Percentiles rank a stretch among this genome's conserved stretches.
These are phyloP conservation scores for Eucalyptus albens DNA, from an alignment of 345 rosid genomes.

Conservation along the genomic window DNA sequence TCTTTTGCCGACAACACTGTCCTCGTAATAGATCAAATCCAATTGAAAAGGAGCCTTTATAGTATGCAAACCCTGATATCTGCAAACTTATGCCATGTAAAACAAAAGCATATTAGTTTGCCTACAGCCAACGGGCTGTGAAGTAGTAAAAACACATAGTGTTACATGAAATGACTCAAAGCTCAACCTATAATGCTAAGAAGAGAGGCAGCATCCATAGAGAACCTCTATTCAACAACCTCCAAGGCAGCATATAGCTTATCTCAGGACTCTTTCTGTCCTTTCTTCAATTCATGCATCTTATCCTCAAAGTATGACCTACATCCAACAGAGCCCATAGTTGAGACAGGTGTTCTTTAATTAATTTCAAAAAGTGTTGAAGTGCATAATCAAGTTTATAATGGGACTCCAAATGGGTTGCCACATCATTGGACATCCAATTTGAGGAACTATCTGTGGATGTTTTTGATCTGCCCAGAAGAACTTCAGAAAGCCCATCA, in stretches of 20 bases:
- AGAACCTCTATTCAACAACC: constrained; percentile 42
- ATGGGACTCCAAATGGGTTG: constrained; percentile 38
- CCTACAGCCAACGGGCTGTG: neutral
- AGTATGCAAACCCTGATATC: constrained; percentile 34
- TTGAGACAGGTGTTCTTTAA: constrained; percentile 40
- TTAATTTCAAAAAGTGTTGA: constrained; percentile 46
- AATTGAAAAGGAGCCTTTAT: constrained; percentile 31
- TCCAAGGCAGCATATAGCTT: constrained; percentile 36
- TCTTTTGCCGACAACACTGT: constrained; percentile 16
- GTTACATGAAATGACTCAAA: neutral
- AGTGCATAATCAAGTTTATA: constrained; percentile 50
- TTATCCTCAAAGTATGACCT: neutral
- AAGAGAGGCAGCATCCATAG: constrained; percentile 34
- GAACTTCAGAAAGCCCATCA: constrained; percentile 17
- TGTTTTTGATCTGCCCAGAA: constrained; percentile 27
- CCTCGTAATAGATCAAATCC: constrained; percentile 39
- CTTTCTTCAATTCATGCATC: constrained; percentile 8
- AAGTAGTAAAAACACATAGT: neutral
- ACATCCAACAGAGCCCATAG: constrained; percentile 2
- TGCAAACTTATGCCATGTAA: neutral
- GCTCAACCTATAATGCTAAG: constrained; percentile 34
- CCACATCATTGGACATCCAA: constrained; percentile 51
- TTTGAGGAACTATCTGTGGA: constrained; percentile 30
- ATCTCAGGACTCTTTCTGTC: constrained; percentile 13
- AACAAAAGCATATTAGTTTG: neutral